These are phyloP conservation scores for Oryza australiensis DNA, from an alignment of 176 grass and related monocot genomes.

Conservation along the genomic window DNA sequence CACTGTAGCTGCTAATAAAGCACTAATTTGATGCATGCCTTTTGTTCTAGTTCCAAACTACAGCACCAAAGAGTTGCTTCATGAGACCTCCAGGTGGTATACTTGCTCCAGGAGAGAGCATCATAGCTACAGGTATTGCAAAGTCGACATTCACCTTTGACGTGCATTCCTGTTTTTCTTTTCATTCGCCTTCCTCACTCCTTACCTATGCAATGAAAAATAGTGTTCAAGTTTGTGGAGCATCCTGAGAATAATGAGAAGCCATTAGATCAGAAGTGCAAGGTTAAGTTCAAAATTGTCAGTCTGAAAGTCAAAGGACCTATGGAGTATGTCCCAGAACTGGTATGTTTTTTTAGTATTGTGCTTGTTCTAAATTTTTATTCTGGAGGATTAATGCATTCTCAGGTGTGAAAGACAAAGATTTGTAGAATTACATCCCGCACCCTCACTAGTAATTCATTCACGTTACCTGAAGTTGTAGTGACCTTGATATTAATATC, in stretches of 20 bases:
- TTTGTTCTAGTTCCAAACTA: conserved; percentile 89
- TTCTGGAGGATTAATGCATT: not conserved
- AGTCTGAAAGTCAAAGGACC: conserved; percentile 85
- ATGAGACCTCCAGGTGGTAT: conserved; percentile 92
- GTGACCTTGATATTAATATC: not conserved
- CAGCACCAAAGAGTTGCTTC: conserved; percentile 96
- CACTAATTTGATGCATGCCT: not conserved
- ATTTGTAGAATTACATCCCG: not conserved
- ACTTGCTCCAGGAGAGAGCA: conserved; percentile 88
- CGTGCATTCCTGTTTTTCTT: not conserved
- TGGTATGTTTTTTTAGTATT: conserved; percentile 49
- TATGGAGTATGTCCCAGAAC: conserved; percentile 88
- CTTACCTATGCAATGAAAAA: not conserved
- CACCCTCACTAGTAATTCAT: not conserved
- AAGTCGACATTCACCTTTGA: not conserved
- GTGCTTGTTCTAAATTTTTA: not conserved
- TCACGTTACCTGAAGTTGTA: not conserved
- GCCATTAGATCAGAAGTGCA: conserved; percentile 84
- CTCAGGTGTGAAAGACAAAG: not conserved
- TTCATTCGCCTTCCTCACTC: not conserved
- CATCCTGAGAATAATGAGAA: conserved; percentile 97
- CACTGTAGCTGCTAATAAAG: not conserved
- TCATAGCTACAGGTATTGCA: conserved; percentile 87
- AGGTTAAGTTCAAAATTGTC: conserved; percentile 97
- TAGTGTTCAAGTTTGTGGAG: conserved; percentile 99